These are phyloP conservation scores for Silene conica DNA, from an alignment of 148 eudicot genomes.

Conservation along the genomic window DNA sequence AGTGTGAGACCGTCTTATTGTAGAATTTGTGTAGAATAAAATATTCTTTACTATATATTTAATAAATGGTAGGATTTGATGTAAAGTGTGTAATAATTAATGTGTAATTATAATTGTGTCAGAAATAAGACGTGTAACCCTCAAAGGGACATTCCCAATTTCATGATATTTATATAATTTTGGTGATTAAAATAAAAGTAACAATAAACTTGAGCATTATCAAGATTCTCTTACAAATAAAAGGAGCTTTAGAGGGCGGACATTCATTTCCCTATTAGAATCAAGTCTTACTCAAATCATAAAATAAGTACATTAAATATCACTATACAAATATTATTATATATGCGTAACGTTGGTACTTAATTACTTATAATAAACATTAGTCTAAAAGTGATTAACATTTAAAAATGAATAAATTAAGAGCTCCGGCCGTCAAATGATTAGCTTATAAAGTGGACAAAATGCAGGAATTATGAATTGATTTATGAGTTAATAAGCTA, in stretches of 20 bases:
- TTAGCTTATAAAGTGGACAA: slow-evolving; percentile 36
- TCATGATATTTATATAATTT: background rate
- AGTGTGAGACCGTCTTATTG: no score
- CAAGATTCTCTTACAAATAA: slow-evolving; percentile 24
- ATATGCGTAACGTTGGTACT: background rate
- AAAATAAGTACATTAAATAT: background rate
- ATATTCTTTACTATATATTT: no score
- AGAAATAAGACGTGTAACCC: slow-evolving; percentile 23
- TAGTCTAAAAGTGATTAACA: slow-evolving; percentile 15
- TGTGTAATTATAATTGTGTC: no score
- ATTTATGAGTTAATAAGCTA: slow-evolving; percentile 7
- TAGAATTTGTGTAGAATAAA: no score
- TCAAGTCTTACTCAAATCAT: slow-evolving; percentile 4
- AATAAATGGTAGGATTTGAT: no score
- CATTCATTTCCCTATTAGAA: slow-evolving; percentile 26
- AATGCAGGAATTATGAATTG: slow-evolving; percentile 32
- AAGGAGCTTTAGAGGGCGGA: slow-evolving; percentile 22
- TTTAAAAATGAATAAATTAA: slow-evolving; percentile 10
- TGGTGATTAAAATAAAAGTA: slow-evolving; percentile 2
- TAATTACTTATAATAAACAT: background rate
- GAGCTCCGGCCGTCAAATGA: slow-evolving; percentile 35
- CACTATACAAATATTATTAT: background rate
- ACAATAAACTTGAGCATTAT: slow-evolving; percentile 23
- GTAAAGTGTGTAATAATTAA: no score
- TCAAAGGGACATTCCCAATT: slow-evolving; percentile 21